These are phyloP conservation scores for Russula griseocarnosa DNA, from an alignment of 768 basidiomycete species.

Conservation along the genomic window DNA sequence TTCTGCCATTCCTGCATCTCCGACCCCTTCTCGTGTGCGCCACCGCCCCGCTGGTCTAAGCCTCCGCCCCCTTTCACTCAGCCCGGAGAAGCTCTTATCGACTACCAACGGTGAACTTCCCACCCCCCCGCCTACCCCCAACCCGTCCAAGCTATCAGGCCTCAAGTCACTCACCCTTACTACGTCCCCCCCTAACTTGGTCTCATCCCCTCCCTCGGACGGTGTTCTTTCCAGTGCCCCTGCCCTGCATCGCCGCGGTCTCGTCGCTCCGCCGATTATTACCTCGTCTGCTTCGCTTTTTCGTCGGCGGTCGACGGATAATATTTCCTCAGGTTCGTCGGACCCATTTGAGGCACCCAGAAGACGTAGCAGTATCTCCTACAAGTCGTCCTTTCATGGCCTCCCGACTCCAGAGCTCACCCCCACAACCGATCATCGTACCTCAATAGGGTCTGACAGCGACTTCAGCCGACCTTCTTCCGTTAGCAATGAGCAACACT, in stretches of 20 bases:
- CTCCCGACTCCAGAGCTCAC: constrained; percentile 76
- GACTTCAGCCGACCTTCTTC: constrained; percentile 30
- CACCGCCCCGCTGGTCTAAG: constrained; percentile 64
- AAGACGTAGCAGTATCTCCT: constrained; percentile 71
- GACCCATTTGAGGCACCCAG: constrained; percentile 37
- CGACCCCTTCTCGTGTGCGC: constrained; percentile 45
- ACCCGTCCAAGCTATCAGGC: constrained; percentile 46
- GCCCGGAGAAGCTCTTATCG: constrained; percentile 46
- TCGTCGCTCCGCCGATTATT: constrained; percentile 34
- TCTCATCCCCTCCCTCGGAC: constrained; percentile 22
- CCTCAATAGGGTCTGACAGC: constrained; percentile 38
- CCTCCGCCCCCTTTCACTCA: constrained; percentile 69
- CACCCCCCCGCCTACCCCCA: constrained; percentile 47
- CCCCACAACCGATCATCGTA: constrained; percentile 51
- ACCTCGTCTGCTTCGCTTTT: constrained; percentile 36
- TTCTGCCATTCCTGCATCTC: constrained; percentile 26
- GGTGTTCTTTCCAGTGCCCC: constrained; percentile 15
- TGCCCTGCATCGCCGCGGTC: constrained; percentile 35
- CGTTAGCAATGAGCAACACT: constrained; percentile 65
- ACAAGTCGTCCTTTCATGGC: constrained; percentile 50
- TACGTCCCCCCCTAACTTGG: constrained; percentile 28
- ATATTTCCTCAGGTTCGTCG: constrained; percentile 29
- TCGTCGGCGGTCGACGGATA: constrained; percentile 34
- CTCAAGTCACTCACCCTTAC: constrained; percentile 53
- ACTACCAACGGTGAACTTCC: constrained; percentile 31